Base-by-base conservation (phyloP, 1,139 yeast species). In the Geotrichum reessii region DNA sequence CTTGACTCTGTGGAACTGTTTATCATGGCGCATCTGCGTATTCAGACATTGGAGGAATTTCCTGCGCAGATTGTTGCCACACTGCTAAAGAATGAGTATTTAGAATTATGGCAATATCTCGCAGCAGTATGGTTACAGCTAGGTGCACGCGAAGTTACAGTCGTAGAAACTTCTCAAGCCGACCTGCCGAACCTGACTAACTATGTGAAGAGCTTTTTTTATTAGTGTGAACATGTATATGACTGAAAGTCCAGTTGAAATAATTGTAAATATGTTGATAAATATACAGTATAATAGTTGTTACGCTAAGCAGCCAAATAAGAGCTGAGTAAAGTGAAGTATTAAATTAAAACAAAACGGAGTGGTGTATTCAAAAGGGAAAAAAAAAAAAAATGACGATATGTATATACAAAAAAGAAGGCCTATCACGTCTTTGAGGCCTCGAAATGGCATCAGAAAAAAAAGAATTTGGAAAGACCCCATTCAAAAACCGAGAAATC, bases 1-100 rank as follows among this genome's bases (percentile, higher is more conserved):
- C 47, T 52, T 17, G 49, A 42, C 21, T 31, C 46, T 22, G 55
- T 44, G n/a, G 73, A 70, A 50, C 52, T 70, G 37, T 57, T 70
- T 19, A 59, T 70, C 31, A 50, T 64, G 48, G 70, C 70, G 2
- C 72, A 68, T 59, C 53, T 68, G 49, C 56, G 59, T 25, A 52
- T 67, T 2, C 68, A 67, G 47, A 62, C 66, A 22, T 37, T 57
- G 27, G 57, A 52, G 2, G 59, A 51, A 8, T 58, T 68, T 17
- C 70, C 71, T 2, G 64, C 60, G 3, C 64, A 64, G 7, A 56
- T 66, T 2, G 50, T 64, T 7, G 60, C 54, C 49, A 56, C 64
- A 12, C 55, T 68, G 49, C n/a, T 68, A 5, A 62, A 61, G 24
- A 53, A 55, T n/a, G 65, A 64, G 56, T 68, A 62, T 49, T 65